These are phyloP conservation scores for Ulota crispa DNA, from an alignment of 225 moss, liverwort and hornwort species.

Conservation along the genomic window DNA sequence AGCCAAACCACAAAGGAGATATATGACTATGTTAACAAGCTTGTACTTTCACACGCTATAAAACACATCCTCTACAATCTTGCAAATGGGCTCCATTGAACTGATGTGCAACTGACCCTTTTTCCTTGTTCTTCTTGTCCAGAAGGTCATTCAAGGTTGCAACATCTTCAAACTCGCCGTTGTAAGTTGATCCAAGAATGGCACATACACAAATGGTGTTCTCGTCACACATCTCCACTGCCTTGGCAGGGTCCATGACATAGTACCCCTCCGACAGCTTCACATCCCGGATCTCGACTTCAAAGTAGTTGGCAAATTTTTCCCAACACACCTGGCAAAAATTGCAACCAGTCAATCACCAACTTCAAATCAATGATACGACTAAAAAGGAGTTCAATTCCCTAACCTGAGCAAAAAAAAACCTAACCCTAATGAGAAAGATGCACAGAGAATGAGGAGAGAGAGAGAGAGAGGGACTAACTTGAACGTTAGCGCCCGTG, in stretches of 20 bases:
- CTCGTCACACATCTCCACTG: slow-evolving; percentile 84
- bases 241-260: slow-evolving; percentile 83
- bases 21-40: no score
- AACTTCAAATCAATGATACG: background rate
- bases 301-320: slow-evolving; percentile 90
- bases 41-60: no score
- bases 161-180: slow-evolving; percentile 96
- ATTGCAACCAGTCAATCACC: background rate
- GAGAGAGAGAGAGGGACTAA: slow-evolving; percentile 17
- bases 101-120: slow-evolving; percentile 50
- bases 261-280: slow-evolving; percentile 69
- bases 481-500: slow-evolving; percentile 95
- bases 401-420: no score
- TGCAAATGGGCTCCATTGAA: no score
- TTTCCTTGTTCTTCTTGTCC: slow-evolving; percentile 78
- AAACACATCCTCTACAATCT: no score
- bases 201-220: slow-evolving; percentile 94
- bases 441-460: background rate
- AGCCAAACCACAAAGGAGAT: no score
- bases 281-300: slow-evolving; percentile 86
- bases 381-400: background rate
- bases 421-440: no score
- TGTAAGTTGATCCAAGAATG: slow-evolving; percentile 93
- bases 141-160: slow-evolving; percentile 68
- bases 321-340: slow-evolving; percentile 85